These are phyloP conservation scores for Verticillium klebahnii DNA, from an alignment of 2,329 filamentous ascomycete species.

Conservation along the genomic window DNA sequence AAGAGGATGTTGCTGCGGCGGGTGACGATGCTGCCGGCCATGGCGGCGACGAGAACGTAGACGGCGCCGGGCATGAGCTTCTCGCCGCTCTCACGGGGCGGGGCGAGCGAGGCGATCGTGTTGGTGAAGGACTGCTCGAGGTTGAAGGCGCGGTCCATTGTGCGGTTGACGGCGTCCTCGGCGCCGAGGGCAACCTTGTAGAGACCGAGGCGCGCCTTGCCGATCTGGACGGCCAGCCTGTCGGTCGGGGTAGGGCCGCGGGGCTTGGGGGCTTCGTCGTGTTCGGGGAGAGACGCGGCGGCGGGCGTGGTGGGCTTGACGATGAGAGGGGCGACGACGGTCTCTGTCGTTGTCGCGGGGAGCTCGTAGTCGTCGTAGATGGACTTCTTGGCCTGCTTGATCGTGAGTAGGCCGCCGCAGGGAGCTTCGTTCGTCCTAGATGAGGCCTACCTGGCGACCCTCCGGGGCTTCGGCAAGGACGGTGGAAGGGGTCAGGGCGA, in stretches of 20 bases:
- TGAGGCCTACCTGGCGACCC: constrained; percentile 5
- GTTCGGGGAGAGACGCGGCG: constrained; percentile 15
- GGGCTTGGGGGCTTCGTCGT: constrained; percentile 21
- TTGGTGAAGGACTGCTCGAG: constrained; percentile 87
- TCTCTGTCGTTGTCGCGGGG: constrained; percentile 28
- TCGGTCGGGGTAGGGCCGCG: constrained; percentile 76
- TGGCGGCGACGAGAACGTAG: constrained; percentile 89
- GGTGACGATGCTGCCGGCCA: constrained; percentile 89
- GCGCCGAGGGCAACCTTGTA: constrained; percentile 69
- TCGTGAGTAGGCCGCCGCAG: constrained; percentile 6
- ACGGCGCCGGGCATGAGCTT: constrained; percentile 82
- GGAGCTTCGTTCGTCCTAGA: background rate
- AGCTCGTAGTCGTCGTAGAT: constrained; percentile 74
- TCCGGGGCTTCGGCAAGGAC: constrained; percentile 48
- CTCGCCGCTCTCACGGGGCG: constrained; percentile 80
- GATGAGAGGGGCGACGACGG: constrained; percentile 22
- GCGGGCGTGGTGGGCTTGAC: constrained; percentile 22
- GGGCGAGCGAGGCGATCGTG: constrained; percentile 84
- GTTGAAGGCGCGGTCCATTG: constrained; percentile 74
- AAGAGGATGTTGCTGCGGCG: constrained; percentile 84
- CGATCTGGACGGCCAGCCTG: constrained; percentile 78
- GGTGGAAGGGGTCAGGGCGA: constrained; percentile 41
- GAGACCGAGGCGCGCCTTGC: constrained; percentile 72
- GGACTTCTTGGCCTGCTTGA: constrained; percentile 52
- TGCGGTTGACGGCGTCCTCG: constrained; percentile 78